Base-by-base conservation (phyloP, 305 asterid species). In the Fraxinus angustifolia region DNA sequence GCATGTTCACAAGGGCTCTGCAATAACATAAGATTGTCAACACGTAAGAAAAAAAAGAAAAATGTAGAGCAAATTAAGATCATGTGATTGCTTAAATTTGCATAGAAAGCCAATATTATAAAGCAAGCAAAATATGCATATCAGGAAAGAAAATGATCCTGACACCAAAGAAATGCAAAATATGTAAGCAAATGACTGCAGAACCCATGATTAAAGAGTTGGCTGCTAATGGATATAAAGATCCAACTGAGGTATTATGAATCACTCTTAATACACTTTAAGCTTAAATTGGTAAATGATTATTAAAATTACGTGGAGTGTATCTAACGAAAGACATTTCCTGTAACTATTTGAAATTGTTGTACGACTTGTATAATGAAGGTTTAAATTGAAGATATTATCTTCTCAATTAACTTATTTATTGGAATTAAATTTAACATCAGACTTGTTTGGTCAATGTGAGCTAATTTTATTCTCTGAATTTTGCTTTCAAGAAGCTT, bases 1-100 rank as follows among this genome's bases (percentile, higher is more conserved):
- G 90, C 91, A 88, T 96, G 99, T 79, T 92, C 97, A 80, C 99
- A 94, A 74, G 98, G 99, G 88, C 87, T 96, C 98, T 96, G 98
- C 93, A 90, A 84, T 74, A 75, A 82, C 77, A 80, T 40, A 84
- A 82, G 86, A 36, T 78, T n/a, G 50, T 70, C 35, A 83, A 30
- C 21, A 81, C 72, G 82, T n/a, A 58, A 50, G 71, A 77, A 36
- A 78, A 30, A 33, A 33, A 33, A 81, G 28, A 45, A 48, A 73
- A 67, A 23, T 35, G 62, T 16, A 80, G 30, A 42, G 73, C 35
- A 81, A 75, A 26, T 6, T 23, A 68, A 42, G 81, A 50, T 67
- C 36, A n/a, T 23, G 50, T 62, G 28, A 17, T 76, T 45, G 86
- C 71, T 71, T 82, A 77, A 53, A 80, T 40, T 8, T 42, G 80